phyloP scores from a whole-genome alignment of 192 early-diverging fungal species.

The Ambispora gerdemannii region DNA sequence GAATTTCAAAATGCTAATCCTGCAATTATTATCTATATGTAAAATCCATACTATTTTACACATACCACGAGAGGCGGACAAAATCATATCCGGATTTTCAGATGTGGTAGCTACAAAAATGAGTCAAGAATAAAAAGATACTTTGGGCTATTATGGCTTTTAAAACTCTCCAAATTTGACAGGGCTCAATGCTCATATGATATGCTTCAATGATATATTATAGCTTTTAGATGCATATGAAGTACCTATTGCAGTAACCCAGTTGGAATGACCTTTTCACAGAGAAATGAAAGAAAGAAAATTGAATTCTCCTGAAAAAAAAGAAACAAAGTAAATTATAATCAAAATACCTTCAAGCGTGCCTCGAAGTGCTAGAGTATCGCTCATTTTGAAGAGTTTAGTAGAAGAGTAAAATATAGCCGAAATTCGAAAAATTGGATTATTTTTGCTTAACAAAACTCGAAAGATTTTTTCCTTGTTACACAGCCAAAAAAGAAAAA shows the following conservation, averaged over 20 bases:
- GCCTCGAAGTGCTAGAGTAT: constrained; percentile 49
- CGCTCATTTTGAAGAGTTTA: too few relatives aligned
- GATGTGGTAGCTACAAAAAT: constrained; percentile 75
- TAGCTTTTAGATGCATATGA: neutral
- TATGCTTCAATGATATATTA: neutral
- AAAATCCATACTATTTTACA: too few relatives aligned
- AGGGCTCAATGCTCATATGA: neutral
- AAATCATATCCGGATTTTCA: constrained; percentile 94
- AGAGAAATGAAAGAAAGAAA: neutral
- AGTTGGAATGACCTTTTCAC: constrained; percentile 72
- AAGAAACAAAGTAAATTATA: neutral
- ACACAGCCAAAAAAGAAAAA: too few relatives aligned
- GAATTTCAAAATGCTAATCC: neutral
- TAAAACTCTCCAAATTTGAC: neutral
- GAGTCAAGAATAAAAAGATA: neutral
- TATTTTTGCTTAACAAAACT: too few relatives aligned
- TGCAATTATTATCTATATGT: too few relatives aligned
- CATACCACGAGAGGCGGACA: constrained; percentile 94
- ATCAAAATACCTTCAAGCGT: constrained; percentile 38
- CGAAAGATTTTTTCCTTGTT: too few relatives aligned
- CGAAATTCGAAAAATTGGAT: too few relatives aligned
- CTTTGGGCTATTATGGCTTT: neutral
- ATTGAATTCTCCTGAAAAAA: neutral
- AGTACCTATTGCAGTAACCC: constrained; percentile 85
- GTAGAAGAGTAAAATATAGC: too few relatives aligned